phyloP scores from a whole-genome alignment of 2,329 filamentous ascomycete genomes.

The Aspergillus ustus region DNA sequence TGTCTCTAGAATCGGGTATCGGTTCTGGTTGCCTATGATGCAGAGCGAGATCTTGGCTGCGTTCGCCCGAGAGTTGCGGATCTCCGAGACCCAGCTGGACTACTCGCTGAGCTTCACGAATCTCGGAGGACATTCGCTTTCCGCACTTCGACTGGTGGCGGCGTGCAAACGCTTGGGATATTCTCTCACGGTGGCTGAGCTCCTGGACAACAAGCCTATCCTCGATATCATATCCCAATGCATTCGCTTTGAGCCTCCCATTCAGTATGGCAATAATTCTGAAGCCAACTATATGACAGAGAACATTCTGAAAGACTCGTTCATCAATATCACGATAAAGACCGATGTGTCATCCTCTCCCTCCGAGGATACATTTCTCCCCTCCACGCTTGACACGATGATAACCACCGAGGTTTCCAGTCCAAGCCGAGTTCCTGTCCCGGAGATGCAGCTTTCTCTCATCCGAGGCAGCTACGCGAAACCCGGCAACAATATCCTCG shows the following conservation, averaged over 20 bases:
- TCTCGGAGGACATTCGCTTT: background rate
- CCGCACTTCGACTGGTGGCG: conserved; percentile 1
- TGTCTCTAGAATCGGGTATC: no score
- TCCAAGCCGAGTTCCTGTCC: background rate
- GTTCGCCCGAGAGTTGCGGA: no score
- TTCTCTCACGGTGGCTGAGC: background rate
- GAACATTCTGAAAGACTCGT: no score
- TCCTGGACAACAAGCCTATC: background rate
- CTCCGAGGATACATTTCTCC: no score
- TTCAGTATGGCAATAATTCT: background rate
- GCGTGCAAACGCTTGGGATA: background rate
- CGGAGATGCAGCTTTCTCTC: conserved; percentile 15
- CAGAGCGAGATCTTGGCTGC: no score
- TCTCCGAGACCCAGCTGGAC: no score
- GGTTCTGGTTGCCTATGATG: no score
- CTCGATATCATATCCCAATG: background rate
- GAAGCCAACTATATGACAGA: no score
- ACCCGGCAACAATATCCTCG: conserved; percentile 13
- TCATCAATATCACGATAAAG: no score
- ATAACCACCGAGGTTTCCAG: no score
- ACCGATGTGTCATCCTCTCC: no score
- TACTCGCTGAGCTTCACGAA: background rate
- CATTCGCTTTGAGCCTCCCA: background rate
- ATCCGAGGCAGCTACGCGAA: conserved; percentile 8
- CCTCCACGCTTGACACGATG: no score